These are phyloP conservation scores for Russula earlei DNA, from an alignment of 768 basidiomycete species.

Conservation along the genomic window DNA sequence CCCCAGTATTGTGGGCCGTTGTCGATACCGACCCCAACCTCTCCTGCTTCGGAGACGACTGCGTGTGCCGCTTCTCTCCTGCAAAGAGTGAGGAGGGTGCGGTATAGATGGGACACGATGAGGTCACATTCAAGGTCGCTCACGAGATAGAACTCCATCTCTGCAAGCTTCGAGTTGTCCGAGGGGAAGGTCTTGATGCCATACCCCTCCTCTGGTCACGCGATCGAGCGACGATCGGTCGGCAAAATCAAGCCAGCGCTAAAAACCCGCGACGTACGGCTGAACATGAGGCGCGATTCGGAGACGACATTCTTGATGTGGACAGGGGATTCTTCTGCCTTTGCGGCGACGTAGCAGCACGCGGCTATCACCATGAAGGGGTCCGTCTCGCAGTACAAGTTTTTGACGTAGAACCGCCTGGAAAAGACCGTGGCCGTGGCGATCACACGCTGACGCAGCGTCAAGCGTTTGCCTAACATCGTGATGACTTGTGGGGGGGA, in stretches of 20 bases:
- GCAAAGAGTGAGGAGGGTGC: constrained; percentile 72
- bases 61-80: constrained; percentile 43
- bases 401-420: constrained; percentile 94
- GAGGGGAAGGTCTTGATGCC: constrained; percentile 72
- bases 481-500: constrained; percentile 85
- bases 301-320: constrained; percentile 88
- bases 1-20: constrained; percentile 68
- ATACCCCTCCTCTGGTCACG: constrained; percentile 47
- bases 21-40: constrained; percentile 44
- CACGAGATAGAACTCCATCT: constrained; percentile 98
- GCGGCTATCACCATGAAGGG: constrained; percentile 88
- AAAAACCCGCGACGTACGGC: constrained; percentile 50
- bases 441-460: constrained; percentile 80
- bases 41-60: constrained; percentile 45
- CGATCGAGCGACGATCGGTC: no score
- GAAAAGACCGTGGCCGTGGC: constrained; percentile 95
- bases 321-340: constrained; percentile 92
- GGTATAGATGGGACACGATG: constrained; percentile 88
- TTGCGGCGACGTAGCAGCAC: constrained; percentile 93
- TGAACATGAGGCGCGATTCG: constrained; percentile 73
- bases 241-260: neutral
- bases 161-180: constrained; percentile 86
- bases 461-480: constrained; percentile 76
- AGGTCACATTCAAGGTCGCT: constrained; percentile 95
- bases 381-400: constrained; percentile 91